These are phyloP conservation scores for Leishmania mexicana DNA, from an alignment of 208 protist species.

Conservation along the genomic window DNA sequence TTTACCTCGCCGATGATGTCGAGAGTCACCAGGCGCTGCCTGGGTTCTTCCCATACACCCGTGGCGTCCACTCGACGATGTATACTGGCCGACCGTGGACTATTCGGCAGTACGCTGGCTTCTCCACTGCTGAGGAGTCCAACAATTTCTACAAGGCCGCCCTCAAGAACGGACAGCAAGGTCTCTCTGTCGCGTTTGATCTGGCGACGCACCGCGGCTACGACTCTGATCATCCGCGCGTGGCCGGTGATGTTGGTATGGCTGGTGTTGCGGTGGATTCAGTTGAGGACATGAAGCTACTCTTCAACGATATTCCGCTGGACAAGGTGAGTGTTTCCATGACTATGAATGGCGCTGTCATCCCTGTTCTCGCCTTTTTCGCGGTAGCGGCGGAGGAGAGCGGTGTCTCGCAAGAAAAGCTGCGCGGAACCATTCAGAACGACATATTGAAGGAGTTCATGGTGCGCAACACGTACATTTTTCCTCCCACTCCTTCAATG, in stretches of 20 bases:
- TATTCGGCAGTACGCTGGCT: slow-evolving; percentile 95
- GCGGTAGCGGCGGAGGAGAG: slow-evolving; percentile 94
- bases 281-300: slow-evolving; percentile 84
- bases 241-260: slow-evolving; percentile 96
- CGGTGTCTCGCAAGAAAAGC: slow-evolving; percentile 83
- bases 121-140: slow-evolving; percentile 95
- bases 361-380: slow-evolving; percentile 96
- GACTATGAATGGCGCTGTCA: slow-evolving; percentile 98
- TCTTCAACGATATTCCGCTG: slow-evolving; percentile 94
- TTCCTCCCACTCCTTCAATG: slow-evolving; percentile 94
- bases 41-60: slow-evolving; percentile 92
- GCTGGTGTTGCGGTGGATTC: slow-evolving; percentile 96
- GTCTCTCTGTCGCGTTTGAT: slow-evolving; percentile 96
- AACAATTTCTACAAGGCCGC: slow-evolving; percentile 95
- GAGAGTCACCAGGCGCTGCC: slow-evolving; percentile 42
- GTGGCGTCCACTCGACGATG: slow-evolving; percentile 95
- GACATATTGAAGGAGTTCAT: slow-evolving; percentile 99
- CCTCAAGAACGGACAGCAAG: slow-evolving; percentile 93
- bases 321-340: slow-evolving; percentile 96
- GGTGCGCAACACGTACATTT: slow-evolving; percentile 98
- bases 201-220: slow-evolving; percentile 96
- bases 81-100: slow-evolving; percentile 96
- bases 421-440: slow-evolving; percentile 97
- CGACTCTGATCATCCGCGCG: slow-evolving; percentile 95
- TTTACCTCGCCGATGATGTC: slow-evolving; percentile 74